Evolutionary conservation across 805 yeast species (phyloP), one percentile per base, ranked within the genome.

Genomic region (Starmerella apis): DNA sequence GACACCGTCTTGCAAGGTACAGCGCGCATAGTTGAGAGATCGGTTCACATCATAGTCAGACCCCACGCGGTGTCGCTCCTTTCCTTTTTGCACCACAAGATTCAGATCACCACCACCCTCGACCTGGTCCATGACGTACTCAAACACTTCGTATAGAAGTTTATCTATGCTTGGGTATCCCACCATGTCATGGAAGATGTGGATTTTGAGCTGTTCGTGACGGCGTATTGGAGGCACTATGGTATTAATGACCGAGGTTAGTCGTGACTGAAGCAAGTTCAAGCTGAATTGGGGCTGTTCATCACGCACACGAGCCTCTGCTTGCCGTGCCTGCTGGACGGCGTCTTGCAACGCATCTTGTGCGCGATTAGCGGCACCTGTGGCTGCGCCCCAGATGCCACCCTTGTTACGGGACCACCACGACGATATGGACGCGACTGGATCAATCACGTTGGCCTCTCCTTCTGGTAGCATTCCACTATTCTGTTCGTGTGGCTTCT

Each of bases 1-100:
- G 60, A 84, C 94, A 13, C 92, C 96, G 64, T 86, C 94, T 39
- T 79, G 75, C 1, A 79, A 60, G 55, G 83, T 82, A 8, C 96
- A 96, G 19, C 74, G 69, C 62, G 87, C 86, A 57, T 84, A 64
- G 54, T 82, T 81, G 59, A 90, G 74, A 44, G 77, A 76, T 27
- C 75, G 71, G 51, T 63, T 62, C 23, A 47, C 59, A 37, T 56
- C 62, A 35, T 58, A 55, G 43, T 65, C 69, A 5, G 69, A 61
- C 24, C 64, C 70, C 4, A 66, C 61, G 14, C 64, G 54, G 42
- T 61, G 63, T 11, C 68, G 68, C 47, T 69, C 71, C 38, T 63
- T 60, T 37, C 74, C 75, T 57, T 69, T 69, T 51, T 71, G 74
- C 5, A 77, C 76, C 52, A 71, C 72, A 48, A 79, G 73, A 45